A percentile compares a stretch with the other conserved stretches of the same genome.
These are phyloP conservation scores for Gardenia jasminoides DNA, from an alignment of 257 asterid genomes.

Conservation along the genomic window DNA sequence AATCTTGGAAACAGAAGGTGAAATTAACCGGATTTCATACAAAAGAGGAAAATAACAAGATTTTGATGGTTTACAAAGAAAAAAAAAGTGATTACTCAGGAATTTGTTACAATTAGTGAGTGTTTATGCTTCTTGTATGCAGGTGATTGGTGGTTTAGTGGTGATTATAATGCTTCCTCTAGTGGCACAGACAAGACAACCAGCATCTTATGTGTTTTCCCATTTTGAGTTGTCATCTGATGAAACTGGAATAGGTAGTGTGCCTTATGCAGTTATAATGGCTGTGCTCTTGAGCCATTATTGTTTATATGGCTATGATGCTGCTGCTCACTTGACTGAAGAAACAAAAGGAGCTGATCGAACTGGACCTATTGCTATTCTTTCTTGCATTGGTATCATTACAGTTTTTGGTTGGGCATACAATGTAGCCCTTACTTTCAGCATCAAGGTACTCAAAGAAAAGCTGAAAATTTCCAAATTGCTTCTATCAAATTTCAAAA, in stretches of 20 bases:
- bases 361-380: conserved; percentile 51
- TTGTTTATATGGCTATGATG: conserved; percentile 45
- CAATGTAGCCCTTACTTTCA: conserved; percentile 49
- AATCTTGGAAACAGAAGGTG: too few species aligned
- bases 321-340: conserved; percentile 51
- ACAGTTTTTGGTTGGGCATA: conserved; percentile 47
- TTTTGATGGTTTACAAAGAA: too few species aligned
- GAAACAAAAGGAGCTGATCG: conserved; percentile 52
- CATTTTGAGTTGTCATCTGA: conserved; percentile 34
- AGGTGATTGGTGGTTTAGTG: conserved; percentile 44
- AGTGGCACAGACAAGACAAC: conserved; percentile 33
- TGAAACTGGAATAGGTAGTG: conserved; percentile 40
- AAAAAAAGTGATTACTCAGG: neutral
- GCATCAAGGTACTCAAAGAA: conserved; percentile 34
- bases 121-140: neutral
- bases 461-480: neutral
- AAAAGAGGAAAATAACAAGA: too few species aligned
- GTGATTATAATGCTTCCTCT: conserved; percentile 46
- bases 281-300: conserved; percentile 39
- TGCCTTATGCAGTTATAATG: conserved; percentile 36
- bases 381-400: conserved; percentile 43
- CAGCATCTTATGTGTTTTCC: conserved; percentile 46
- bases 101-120: neutral
- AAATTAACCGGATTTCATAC: too few species aligned
- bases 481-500: too few species aligned